Percentiles rank a stretch among this genome's conserved stretches.
Evolutionary conservation across 768 basidiomycete genomes (phyloP).

Genomic region (Termitomyces sp.): DNA sequence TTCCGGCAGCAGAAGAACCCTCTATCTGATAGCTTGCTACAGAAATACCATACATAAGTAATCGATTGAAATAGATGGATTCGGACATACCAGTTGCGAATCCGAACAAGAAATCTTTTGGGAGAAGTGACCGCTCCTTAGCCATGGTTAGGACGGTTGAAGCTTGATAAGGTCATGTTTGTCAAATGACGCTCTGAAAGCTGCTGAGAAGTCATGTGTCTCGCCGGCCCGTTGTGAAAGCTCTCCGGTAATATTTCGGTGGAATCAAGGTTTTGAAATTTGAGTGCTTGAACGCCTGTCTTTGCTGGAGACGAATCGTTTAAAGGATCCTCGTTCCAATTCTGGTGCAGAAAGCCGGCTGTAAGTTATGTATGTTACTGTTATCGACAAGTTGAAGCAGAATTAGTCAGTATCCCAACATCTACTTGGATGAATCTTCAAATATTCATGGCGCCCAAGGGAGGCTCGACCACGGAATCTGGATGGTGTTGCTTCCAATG

Average conservation of each 20-base stretch:
- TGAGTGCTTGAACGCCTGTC: neutral
- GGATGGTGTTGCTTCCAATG: no score
- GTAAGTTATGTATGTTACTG: no score
- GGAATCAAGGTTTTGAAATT: neutral
- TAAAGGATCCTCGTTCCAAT: neutral
- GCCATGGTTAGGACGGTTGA: neutral
- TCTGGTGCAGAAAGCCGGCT: no score
- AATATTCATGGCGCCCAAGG: no score
- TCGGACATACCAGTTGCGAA: conserved; percentile 25
- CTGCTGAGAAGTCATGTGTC: neutral
- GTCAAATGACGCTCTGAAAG: no score
- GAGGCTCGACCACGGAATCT: no score
- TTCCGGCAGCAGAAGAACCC: conserved; percentile 49
- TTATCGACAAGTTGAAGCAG: no score
- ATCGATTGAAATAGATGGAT: neutral
- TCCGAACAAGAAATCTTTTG: conserved; percentile 27
- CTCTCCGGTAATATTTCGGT: neutral
- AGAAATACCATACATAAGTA: neutral
- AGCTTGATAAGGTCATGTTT: neutral
- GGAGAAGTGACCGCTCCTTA: conserved; percentile 11
- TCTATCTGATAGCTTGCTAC: conserved; percentile 71
- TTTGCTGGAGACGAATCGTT: neutral
- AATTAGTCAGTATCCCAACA: no score
- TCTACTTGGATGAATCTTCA: no score
- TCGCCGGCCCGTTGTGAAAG: neutral